Evolutionary conservation across 441 rosid species (phyloP).

Genomic region (Iberis amara): DNA sequence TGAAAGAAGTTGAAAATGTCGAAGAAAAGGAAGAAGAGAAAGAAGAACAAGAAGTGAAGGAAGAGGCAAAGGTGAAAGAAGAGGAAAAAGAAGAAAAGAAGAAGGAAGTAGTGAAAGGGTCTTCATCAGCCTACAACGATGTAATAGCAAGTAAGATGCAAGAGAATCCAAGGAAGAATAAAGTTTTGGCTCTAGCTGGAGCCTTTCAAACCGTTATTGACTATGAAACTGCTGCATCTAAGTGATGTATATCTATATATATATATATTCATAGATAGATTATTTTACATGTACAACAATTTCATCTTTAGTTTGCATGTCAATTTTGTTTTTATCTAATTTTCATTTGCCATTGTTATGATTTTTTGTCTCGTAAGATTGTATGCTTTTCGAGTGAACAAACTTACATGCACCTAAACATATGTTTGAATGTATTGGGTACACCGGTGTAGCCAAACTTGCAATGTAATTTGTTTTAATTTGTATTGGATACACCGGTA

Average conservation of each 20-base stretch:
- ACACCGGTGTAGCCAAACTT: too few relatives aligned
- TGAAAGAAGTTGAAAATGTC: conserved; percentile 26
- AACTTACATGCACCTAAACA: conserved; percentile 11
- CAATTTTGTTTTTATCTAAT: not conserved
- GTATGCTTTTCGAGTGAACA: conserved; percentile 29
- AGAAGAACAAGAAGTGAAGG: conserved; percentile 3
- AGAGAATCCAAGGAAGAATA: conserved; percentile 59
- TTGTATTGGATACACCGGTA: too few relatives aligned
- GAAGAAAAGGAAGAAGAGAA: conserved; percentile 22
- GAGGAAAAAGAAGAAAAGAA: conserved; percentile 6
- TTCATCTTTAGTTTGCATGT: conserved; percentile 17
- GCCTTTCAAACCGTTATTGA: conserved; percentile 86
- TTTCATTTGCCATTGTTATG: not conserved
- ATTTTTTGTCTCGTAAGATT: conserved; percentile 1
- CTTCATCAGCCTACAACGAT: conserved; percentile 38
- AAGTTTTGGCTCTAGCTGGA: conserved; percentile 72
- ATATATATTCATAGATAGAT: not conserved
- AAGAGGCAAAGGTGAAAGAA: not conserved
- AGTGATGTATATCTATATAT: conserved; percentile 27
- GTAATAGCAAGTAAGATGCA: conserved; percentile 66
- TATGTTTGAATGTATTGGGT: conserved; percentile 26
- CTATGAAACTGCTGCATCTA: conserved; percentile 47
- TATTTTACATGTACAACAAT: too few relatives aligned
- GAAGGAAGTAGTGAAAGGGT: conserved; percentile 25
- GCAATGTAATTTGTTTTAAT: too few relatives aligned